These are phyloP conservation scores for Diutina catenulata DNA, from an alignment of 1,139 yeast species.

Conservation along the genomic window DNA sequence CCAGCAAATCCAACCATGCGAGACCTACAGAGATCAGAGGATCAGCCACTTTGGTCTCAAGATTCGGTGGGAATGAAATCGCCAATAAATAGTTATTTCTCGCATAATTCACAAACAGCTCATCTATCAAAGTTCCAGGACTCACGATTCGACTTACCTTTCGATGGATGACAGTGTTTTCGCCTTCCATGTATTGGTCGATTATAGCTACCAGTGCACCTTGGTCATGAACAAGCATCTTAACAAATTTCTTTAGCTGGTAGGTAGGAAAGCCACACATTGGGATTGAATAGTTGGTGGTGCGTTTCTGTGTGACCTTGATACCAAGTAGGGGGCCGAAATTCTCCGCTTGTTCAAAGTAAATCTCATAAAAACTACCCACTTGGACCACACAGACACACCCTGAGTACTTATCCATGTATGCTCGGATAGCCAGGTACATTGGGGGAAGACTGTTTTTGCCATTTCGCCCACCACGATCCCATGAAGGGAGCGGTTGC, in stretches of 20 bases:
- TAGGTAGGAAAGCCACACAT: conserved; percentile 87
- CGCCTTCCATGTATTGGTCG: conserved; percentile 43
- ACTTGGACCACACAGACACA: conserved; percentile 80
- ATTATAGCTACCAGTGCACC: conserved; percentile 68
- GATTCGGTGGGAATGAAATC: conserved; percentile 39
- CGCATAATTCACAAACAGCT: conserved; percentile 63
- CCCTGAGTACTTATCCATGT: conserved; percentile 39
- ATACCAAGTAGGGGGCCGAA: conserved; percentile 65
- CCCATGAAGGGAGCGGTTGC: too few relatives aligned
- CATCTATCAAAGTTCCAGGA: conserved; percentile 90
- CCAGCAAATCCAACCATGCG: conserved; percentile 82
- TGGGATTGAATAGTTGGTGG: conserved; percentile 41
- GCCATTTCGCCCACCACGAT: conserved; percentile 2
- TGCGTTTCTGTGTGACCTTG: conserved; percentile 27
- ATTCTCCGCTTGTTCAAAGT: conserved; percentile 74
- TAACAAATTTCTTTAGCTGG: conserved; percentile 63
- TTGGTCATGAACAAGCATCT: conserved; percentile 56
- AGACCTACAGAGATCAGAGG: conserved; percentile 49
- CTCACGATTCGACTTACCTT: conserved; percentile 73
- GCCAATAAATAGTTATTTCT: conserved; percentile 63
- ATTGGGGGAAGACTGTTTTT: background rate
- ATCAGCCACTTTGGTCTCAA: conserved; percentile 25
- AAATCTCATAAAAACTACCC: conserved; percentile 81
- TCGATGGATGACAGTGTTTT: conserved; percentile 30
- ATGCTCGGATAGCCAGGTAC: conserved; percentile 14